Evolutionary conservation across 192 early-diverging fungal species (phyloP).

Genomic region (Backusella sp.): DNA sequence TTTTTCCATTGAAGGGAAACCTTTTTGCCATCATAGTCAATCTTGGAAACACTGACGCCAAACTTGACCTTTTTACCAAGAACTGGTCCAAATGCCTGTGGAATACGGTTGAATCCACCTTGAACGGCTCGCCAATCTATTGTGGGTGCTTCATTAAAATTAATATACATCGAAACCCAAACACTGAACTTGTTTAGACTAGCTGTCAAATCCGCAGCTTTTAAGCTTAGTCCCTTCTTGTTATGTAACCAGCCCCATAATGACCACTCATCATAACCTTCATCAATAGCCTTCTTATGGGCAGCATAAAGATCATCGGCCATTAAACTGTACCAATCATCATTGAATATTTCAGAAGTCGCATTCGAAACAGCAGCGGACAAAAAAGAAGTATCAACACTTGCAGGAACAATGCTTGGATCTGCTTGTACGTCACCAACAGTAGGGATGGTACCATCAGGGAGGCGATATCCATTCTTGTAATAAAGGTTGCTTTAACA

Average conservation of each 20-base stretch:
- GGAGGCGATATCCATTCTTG: constrained; percentile 15
- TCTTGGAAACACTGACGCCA: constrained; percentile 17
- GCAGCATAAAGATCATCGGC: constrained; percentile 20
- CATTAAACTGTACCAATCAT: constrained; percentile 13
- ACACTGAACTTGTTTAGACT: no score
- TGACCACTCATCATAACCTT: constrained; percentile 21
- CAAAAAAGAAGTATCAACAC: background rate
- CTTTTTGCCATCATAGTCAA: constrained; percentile 15
- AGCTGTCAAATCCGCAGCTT: no score
- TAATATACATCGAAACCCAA: constrained; percentile 19
- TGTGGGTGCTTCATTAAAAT: constrained; percentile 9
- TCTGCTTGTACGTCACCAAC: constrained; percentile 4
- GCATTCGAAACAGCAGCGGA: background rate
- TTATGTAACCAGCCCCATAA: constrained; percentile 20
- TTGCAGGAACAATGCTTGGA: background rate
- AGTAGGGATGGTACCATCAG: constrained; percentile 20
- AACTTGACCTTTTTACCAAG: constrained; percentile 24
- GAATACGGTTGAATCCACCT: constrained; percentile 30
- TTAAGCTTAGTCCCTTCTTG: constrained; percentile 17
- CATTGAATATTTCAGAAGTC: background rate
- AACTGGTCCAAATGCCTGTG: constrained; percentile 26
- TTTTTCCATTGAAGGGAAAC: constrained; percentile 28
- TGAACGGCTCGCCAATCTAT: constrained; percentile 28
- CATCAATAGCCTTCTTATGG: constrained; percentile 14
- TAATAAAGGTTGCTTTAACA: constrained; percentile 18